Evolutionary conservation across 2,329 filamentous ascomycete species (phyloP), one percentile per base, ranked within the genome.

Genomic region (Tolypocladium album): DNA sequence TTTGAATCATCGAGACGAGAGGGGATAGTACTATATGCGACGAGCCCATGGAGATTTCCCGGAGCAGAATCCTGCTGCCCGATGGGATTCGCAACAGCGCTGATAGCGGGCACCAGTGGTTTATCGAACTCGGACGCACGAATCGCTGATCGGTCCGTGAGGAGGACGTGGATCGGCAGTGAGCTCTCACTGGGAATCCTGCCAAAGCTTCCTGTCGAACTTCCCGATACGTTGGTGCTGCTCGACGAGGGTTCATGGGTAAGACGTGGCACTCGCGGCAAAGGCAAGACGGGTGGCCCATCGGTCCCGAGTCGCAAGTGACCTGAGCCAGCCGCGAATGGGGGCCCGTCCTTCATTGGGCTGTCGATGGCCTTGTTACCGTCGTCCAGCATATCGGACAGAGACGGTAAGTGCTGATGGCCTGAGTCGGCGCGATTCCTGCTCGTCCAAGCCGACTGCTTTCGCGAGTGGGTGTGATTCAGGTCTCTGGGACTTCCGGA

Each of bases 101-200:
- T 56, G 31, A 58, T 50, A 15, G n/a, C 20, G 4, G 60, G 22
- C 13, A 60, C 38, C 34, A 59, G 40, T 59, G 63, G 55, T 64
- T 65, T 61, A 12, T 61, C 60, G 12, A 62, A 57, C 22, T 38
- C 52, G n/a, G 59, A 58, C n/a, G 63, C 47, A 13, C 61, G 50
- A 56, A 63, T 58, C 24, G 71, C 61, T 11, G 69, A 64, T 61
- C 77, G 77, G 27, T 76, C 75, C 2, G 76, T 76, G 24, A 84
- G 69, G 0, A 85, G 71, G 0, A 81, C 77, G 63, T 84, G 81
- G 31, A 84, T 84, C 1, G 82, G 80, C 13, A 84, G 64, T 1
- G 79, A 73, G 0, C 79, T 77, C 43, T 84, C 82, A 55, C 78
- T 76, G 0, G 78, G 75, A 5, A 77, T 78, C 50, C 80, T 73